A percentile compares a stretch with the other conserved stretches of the same genome.
phyloP scores from a whole-genome alignment of 129 eudicot species.

The Mikania micrantha region DNA sequence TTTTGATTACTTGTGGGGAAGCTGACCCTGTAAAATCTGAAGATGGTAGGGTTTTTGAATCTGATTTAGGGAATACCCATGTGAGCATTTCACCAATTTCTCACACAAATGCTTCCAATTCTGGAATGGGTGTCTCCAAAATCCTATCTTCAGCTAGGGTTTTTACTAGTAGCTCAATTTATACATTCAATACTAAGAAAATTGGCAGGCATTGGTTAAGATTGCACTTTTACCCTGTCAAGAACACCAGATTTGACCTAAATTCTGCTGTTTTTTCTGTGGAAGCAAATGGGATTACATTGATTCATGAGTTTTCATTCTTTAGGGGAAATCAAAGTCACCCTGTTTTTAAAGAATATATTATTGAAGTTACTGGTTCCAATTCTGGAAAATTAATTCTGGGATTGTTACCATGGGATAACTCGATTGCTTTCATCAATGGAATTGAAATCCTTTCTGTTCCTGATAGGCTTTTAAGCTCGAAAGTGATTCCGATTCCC shows the following conservation, averaged over 20 bases:
- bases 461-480: conserved; percentile 31
- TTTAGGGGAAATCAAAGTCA: conserved; percentile 24
- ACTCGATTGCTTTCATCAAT: conserved; percentile 40
- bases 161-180: conserved; percentile 32
- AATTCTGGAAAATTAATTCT: conserved; percentile 29
- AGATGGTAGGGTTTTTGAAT: conserved; percentile 43
- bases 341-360: conserved; percentile 39
- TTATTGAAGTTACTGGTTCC: conserved; percentile 30
- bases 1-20: conserved; percentile 42
- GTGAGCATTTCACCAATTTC: conserved; percentile 27
- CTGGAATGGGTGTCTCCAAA: conserved; percentile 22
- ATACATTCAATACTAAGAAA: conserved; percentile 32
- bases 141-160: conserved; percentile 42
- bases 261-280: conserved; percentile 47
- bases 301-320: conserved; percentile 47
- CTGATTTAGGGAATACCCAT: conserved; percentile 36
- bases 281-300: conserved; percentile 43
- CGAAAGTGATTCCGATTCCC: conserved; percentile 36
- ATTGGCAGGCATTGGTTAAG: conserved; percentile 44
- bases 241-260: conserved; percentile 30
- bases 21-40: conserved; percentile 24
- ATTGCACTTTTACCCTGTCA: conserved; percentile 42
- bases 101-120: conserved; percentile 21
- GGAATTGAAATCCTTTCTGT: conserved; percentile 40
- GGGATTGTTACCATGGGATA: conserved; percentile 37